phyloP scores from a whole-genome alignment of 106 monocot genomes.

The Apostasia shenzhenica region DNA sequence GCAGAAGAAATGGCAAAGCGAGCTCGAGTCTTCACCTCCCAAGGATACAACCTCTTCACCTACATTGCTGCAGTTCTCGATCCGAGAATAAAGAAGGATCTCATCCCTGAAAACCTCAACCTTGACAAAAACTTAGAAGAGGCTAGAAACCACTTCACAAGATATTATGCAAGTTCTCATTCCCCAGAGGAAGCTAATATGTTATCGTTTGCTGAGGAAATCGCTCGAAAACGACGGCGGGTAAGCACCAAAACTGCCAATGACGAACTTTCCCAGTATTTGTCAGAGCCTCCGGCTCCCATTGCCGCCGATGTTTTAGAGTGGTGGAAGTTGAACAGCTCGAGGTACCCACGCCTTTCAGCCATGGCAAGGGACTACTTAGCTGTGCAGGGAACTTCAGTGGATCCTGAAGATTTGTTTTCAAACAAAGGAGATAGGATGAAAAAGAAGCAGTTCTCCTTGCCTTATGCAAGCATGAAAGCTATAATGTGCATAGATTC shows the following conservation, averaged over 20 bases:
- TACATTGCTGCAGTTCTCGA: constrained; percentile 77
- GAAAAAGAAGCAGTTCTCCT: constrained; percentile 49
- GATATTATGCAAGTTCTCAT: constrained; percentile 39
- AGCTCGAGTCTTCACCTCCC: constrained; percentile 28
- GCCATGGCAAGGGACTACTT: constrained; percentile 82
- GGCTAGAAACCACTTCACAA: constrained; percentile 51
- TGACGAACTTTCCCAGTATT: constrained; percentile 74
- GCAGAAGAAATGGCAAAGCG: constrained; percentile 59
- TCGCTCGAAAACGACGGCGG: constrained; percentile 70
- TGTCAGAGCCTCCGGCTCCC: constrained; percentile 63
- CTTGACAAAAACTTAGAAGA: constrained; percentile 76
- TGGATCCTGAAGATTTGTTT: constrained; percentile 73
- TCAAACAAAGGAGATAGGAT: constrained; percentile 49
- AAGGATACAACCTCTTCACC: constrained; percentile 56
- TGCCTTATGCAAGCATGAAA: constrained; percentile 48
- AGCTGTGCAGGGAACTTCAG: constrained; percentile 65
- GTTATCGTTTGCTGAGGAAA: constrained; percentile 86
- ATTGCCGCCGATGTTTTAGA: constrained; percentile 61
- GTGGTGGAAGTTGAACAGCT: constrained; percentile 77
- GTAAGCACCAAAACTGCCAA: constrained; percentile 23
- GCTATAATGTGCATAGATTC: constrained; percentile 54
- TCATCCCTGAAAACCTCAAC: constrained; percentile 75
- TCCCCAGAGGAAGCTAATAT: constrained; percentile 32
- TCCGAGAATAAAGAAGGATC: constrained; percentile 81
- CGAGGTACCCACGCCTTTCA: constrained; percentile 72